Percentiles rank a stretch among this genome's conserved stretches.
phyloP scores from a whole-genome alignment of 345 rosid genomes.

The Brassica cretica region DNA sequence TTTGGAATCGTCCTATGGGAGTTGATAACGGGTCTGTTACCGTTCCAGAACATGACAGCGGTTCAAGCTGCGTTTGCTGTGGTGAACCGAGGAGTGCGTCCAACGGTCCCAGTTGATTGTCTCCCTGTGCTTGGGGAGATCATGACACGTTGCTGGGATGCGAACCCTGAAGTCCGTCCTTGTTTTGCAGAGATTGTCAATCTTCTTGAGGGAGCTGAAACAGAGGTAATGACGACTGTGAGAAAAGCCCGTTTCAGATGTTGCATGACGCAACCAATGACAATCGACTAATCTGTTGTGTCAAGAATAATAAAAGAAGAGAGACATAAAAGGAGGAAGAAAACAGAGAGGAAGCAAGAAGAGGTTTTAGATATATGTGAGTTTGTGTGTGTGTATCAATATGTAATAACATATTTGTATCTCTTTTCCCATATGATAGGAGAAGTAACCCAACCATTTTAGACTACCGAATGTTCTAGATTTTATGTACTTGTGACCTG shows the following conservation, averaged over 20 bases:
- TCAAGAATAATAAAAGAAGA: constrained; percentile 13
- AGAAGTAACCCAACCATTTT: constrained; percentile 42
- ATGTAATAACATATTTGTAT: constrained; percentile 29
- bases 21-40: constrained; percentile 47
- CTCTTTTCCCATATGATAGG: constrained; percentile 38
- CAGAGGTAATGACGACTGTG: constrained; percentile 42
- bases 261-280: constrained; percentile 51
- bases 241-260: constrained; percentile 56
- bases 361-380: constrained; percentile 43
- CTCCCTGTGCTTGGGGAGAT: constrained; percentile 49
- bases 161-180: constrained; percentile 47
- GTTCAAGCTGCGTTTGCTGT: constrained; percentile 50
- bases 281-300: constrained; percentile 38
- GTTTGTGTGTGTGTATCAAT: constrained; percentile 50
- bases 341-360: constrained; percentile 35
- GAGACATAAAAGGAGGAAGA: neutral
- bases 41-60: constrained; percentile 48
- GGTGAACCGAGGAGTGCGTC: constrained; percentile 46
- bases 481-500: neutral
- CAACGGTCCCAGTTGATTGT: constrained; percentile 44
- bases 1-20: constrained; percentile 66
- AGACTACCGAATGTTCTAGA: neutral
- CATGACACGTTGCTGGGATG: constrained; percentile 52
- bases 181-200: constrained; percentile 44
- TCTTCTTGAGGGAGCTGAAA: constrained; percentile 48